phyloP scores from a whole-genome alignment of 192 early-diverging fungal species.

The Umbelopsis ramanniana region DNA sequence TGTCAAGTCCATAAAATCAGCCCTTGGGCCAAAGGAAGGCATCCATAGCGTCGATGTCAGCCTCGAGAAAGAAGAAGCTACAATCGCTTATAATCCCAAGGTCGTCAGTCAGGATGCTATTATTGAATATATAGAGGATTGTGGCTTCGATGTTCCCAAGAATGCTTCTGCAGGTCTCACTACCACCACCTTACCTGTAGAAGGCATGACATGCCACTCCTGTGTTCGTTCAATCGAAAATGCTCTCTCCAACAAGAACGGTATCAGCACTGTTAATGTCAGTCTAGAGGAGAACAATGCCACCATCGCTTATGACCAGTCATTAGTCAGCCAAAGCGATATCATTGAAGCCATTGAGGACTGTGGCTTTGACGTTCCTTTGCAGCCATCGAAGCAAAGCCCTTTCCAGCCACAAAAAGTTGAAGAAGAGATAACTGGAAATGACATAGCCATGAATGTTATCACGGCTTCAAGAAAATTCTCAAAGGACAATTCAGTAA shows the following conservation, averaged over 20 bases:
- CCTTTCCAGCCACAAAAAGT: slow-evolving; percentile 10
- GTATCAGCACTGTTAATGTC: slow-evolving; percentile 21
- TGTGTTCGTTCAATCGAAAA: slow-evolving; percentile 27
- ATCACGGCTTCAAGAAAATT: neutral
- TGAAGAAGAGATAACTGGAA: slow-evolving; percentile 34
- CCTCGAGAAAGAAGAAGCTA: slow-evolving; percentile 46
- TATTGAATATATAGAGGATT: slow-evolving; percentile 17
- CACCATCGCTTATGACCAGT: slow-evolving; percentile 26
- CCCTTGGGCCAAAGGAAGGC: slow-evolving; percentile 54
- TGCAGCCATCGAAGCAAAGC: slow-evolving; percentile 14
- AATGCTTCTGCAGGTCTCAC: neutral
- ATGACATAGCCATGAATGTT: slow-evolving; percentile 1
- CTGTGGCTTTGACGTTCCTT: slow-evolving; percentile 67
- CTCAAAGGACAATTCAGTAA: neutral
- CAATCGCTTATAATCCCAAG: slow-evolving; percentile 57
- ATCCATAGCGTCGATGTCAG: slow-evolving; percentile 59
- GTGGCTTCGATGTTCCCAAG: slow-evolving; percentile 20
- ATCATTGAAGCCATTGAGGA: slow-evolving; percentile 65
- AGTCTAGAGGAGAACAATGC: slow-evolving; percentile 36
- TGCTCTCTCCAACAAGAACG: neutral
- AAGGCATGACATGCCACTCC: slow-evolving; percentile 32
- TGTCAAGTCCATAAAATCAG: slow-evolving; percentile 70
- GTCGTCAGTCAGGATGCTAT: slow-evolving; percentile 15
- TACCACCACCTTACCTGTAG: slow-evolving; percentile 8
- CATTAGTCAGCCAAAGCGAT: neutral